Evolutionary conservation across 2,329 filamentous ascomycete genomes (phyloP).

Genomic region (Botryosphaeria agaves): DNA sequence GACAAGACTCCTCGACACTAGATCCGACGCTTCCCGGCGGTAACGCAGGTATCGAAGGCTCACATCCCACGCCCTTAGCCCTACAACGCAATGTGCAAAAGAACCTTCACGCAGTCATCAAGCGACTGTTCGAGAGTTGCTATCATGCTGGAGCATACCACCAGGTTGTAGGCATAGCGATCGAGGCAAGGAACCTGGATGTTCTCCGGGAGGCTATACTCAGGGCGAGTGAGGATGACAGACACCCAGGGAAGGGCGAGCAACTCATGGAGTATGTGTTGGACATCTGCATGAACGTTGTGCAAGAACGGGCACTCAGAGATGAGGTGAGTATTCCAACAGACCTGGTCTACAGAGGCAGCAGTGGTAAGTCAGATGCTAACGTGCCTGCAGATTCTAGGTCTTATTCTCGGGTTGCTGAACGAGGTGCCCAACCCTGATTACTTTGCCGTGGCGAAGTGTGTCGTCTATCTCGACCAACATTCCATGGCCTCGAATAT

Average conservation of each 20-base stretch:
- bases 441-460: constrained; percentile 96
- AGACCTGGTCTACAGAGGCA: neutral
- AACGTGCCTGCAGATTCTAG: constrained; percentile 46
- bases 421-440: constrained; percentile 85
- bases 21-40: constrained; percentile 38
- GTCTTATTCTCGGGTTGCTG: constrained; percentile 84
- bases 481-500: constrained; percentile 81
- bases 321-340: constrained; percentile 34
- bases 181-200: constrained; percentile 84
- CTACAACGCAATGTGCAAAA: constrained; percentile 58
- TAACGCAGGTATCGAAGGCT: constrained; percentile 33
- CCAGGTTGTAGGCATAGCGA: constrained; percentile 90
- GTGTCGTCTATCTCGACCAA: constrained; percentile 88
- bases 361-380: constrained; percentile 4
- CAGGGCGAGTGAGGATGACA: constrained; percentile 74
- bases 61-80: constrained; percentile 43
- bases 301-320: constrained; percentile 79
- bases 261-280: constrained; percentile 95
- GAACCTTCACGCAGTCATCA: constrained; percentile 67
- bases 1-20: constrained; percentile 46
- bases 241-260: constrained; percentile 52
- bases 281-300: constrained; percentile 92
- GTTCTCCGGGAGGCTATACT: constrained; percentile 76
- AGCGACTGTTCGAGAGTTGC: constrained; percentile 82
- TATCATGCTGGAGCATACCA: constrained; percentile 74